phyloP scores from a whole-genome alignment of 2,329 filamentous ascomycete genomes.

The Phialocephala subalpina region DNA sequence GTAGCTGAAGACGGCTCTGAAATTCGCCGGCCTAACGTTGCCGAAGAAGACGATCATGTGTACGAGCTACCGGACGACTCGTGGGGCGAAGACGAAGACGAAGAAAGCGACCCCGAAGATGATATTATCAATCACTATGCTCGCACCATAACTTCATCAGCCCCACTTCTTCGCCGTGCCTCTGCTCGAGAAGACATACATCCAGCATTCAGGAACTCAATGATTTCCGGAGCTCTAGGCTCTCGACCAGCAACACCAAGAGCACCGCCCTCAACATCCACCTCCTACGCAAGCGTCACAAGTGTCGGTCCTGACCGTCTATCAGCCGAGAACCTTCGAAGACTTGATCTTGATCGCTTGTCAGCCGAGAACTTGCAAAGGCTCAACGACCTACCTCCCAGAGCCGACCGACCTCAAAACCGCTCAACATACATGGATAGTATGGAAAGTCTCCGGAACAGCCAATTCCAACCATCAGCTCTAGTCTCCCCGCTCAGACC shows the following conservation, averaged over 20 bases:
- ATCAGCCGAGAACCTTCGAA: not conserved
- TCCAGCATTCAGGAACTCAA: conserved; percentile 22
- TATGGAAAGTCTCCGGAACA: not conserved
- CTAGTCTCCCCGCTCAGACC: not conserved
- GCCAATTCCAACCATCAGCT: not conserved
- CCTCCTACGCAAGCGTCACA: conserved; percentile 4
- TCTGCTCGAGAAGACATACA: conserved; percentile 20
- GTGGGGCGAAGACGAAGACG: conserved; percentile 14
- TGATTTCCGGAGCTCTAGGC: not conserved
- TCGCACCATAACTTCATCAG: not conserved
- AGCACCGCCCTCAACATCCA: not conserved
- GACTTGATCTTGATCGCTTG: no score
- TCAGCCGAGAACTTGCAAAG: no score
- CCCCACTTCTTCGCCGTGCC: not conserved
- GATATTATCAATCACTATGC: conserved; percentile 27
- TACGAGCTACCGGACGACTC: conserved; percentile 7
- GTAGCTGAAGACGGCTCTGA: not conserved
- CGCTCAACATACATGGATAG: conserved; percentile 9
- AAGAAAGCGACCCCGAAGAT: conserved; percentile 31
- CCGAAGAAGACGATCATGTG: not conserved
- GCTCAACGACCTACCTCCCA: conserved; percentile 4
- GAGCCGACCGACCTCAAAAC: not conserved
- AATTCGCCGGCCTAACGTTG: no score
- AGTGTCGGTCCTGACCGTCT: not conserved
- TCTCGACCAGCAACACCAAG: conserved; percentile 1